A percentile compares a stretch with the other conserved stretches of the same genome.
Conservation (phyloP, 495 filamentous ascomycete genomes). For the Friedmanniomyces simplex region DNA sequence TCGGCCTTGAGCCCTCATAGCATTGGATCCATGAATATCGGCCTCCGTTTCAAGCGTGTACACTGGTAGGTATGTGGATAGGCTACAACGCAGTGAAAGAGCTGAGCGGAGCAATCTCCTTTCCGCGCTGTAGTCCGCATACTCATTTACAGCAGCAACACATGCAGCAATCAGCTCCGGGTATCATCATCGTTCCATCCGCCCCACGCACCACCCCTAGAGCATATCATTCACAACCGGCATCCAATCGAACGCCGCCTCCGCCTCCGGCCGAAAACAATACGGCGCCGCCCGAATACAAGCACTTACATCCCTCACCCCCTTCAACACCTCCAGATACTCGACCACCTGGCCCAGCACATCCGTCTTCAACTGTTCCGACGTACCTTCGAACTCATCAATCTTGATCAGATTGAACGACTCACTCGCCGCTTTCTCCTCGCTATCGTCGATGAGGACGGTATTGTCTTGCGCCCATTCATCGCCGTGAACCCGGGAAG, state of each 20-base stretch:
- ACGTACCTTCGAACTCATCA: constrained; percentile 56
- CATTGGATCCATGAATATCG: no score
- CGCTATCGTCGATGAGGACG: constrained; percentile 75
- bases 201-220: neutral
- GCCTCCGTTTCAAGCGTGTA: no score
- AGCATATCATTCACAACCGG: neutral
- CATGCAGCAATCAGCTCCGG: neutral
- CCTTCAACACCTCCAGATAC: constrained; percentile 31
- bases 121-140: no score
- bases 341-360: constrained; percentile 28
- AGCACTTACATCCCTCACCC: constrained; percentile 34
- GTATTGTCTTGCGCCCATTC: constrained; percentile 78
- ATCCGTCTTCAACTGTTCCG: constrained; percentile 21
- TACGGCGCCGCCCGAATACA: constrained; percentile 18
- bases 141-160: no score
- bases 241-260: constrained; percentile 1
- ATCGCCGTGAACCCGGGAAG: constrained; percentile 37
- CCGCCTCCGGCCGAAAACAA: neutral
- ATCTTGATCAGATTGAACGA: constrained; percentile 75
- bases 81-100: no score
- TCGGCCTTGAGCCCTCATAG: no score
- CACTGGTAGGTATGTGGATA: no score
- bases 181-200: neutral
- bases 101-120: no score
- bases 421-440: constrained; percentile 66